Percentiles rank a stretch among this genome's conserved stretches.
phyloP scores from a whole-genome alignment of 2,329 filamentous ascomycete species.

The Colletotrichum tamarilloi region DNA sequence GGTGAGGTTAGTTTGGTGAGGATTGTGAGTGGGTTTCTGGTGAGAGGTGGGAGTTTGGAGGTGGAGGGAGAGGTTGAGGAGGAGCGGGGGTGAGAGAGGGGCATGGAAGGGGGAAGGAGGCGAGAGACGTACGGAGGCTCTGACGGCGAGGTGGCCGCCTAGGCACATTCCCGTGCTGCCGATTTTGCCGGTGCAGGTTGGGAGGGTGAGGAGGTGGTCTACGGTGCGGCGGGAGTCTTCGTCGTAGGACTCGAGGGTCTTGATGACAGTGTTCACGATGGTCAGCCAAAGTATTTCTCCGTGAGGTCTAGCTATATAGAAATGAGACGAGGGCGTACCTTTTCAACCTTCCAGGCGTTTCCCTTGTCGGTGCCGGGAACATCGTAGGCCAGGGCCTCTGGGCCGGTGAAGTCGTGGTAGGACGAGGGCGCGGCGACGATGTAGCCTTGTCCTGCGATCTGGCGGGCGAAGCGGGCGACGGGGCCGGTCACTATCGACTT shows the following conservation, averaged over 20 bases:
- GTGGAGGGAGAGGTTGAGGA: neutral
- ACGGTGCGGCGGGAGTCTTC: conserved; percentile 77
- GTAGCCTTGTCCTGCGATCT: conserved; percentile 93
- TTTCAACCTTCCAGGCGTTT: conserved; percentile 86
- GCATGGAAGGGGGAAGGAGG: neutral
- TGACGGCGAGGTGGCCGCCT: conserved; percentile 84
- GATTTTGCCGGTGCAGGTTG: conserved; percentile 83
- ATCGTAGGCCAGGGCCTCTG: conserved; percentile 86
- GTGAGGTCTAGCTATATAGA: neutral
- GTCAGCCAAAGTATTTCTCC: neutral
- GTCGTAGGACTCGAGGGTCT: conserved; percentile 89
- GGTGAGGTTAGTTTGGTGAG: neutral
- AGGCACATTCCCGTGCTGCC: conserved; percentile 92
- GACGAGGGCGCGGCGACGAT: conserved; percentile 91
- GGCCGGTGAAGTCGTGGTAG: conserved; percentile 93
- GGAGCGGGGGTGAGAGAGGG: neutral
- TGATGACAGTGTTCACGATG: conserved; percentile 44
- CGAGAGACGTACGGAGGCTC: conserved; percentile 57
- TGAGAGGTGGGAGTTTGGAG: neutral
- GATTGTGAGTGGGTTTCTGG: neutral
- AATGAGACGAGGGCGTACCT: conserved; percentile 60
- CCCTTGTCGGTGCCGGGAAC: conserved; percentile 87
- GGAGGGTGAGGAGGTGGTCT: conserved; percentile 75
- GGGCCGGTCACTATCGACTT: conserved; percentile 79
- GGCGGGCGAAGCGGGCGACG: conserved; percentile 87